These are phyloP conservation scores for Lentinula raphanica DNA, from an alignment of 768 basidiomycete species.

Conservation along the genomic window DNA sequence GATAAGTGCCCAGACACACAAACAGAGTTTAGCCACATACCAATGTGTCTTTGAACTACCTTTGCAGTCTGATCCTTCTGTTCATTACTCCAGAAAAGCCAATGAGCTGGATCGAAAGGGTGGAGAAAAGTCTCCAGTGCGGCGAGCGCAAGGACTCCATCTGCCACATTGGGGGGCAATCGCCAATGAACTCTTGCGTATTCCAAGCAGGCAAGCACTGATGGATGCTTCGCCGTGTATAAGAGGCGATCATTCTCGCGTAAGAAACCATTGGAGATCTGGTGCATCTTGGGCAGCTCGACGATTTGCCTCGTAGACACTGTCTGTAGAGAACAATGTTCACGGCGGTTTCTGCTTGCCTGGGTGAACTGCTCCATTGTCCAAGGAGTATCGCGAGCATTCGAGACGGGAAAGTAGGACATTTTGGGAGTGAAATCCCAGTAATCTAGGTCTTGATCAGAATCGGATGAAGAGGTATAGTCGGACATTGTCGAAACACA, in stretches of 20 bases:
- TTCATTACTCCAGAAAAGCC: slow-evolving; percentile 59
- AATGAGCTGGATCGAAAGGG: slow-evolving; percentile 51
- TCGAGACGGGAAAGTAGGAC: slow-evolving; percentile 32
- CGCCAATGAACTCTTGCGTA: slow-evolving; percentile 32
- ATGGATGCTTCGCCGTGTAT: slow-evolving; percentile 43
- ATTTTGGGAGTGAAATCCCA: slow-evolving; percentile 16
- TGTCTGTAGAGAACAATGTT: slow-evolving; percentile 13
- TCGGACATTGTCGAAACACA: not conserved
- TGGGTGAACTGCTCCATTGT: slow-evolving; percentile 17
- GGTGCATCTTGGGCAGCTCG: not conserved
- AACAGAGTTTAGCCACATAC: slow-evolving; percentile 36
- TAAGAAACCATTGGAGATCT: slow-evolving; percentile 1
- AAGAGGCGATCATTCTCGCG: slow-evolving; percentile 14
- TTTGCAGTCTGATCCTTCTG: slow-evolving; percentile 43
- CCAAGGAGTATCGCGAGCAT: slow-evolving; percentile 28
- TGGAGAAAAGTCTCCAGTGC: slow-evolving; percentile 56
- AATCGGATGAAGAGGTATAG: slow-evolving; percentile 9
- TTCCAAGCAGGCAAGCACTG: slow-evolving; percentile 44
- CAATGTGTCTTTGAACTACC: slow-evolving; percentile 47
- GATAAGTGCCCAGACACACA: not conserved
- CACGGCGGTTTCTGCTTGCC: slow-evolving; percentile 14
- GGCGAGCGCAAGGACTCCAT: slow-evolving; percentile 49
- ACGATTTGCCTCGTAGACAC: slow-evolving; percentile 2
- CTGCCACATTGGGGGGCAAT: slow-evolving; percentile 34
- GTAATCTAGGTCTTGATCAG: slow-evolving; percentile 15